Conservation (phyloP, 495 filamentous ascomycete genomes). For the Penicillium daleae region DNA sequence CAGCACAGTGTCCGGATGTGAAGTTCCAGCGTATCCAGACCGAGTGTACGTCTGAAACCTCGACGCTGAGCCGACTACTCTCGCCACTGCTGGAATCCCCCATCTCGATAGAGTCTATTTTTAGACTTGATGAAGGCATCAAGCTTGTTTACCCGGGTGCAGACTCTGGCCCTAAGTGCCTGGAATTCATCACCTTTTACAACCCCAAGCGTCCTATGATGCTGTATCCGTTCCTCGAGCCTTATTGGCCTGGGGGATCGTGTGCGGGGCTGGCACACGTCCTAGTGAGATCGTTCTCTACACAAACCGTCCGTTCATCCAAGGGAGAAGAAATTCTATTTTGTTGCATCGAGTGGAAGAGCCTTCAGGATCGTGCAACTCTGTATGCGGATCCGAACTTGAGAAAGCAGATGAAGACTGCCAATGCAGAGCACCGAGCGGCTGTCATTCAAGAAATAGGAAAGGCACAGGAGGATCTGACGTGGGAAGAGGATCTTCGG, state of each 20-base stretch:
- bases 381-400: neutral
- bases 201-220: slow-evolving; percentile 1
- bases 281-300: neutral
- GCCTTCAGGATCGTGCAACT: neutral
- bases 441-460: neutral
- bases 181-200: neutral
- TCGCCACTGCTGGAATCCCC: neutral
- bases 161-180: slow-evolving; percentile 1
- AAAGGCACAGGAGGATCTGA: neutral
- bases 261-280: neutral
- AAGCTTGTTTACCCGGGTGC: neutral
- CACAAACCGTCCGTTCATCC: neutral
- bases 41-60: neutral
- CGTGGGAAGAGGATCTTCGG: neutral
- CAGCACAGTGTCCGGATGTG: neutral
- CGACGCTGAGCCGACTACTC: neutral
- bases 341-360: slow-evolving; percentile 2
- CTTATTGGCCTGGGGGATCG: neutral
- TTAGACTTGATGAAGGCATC: neutral
- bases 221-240: slow-evolving; percentile 1
- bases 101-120: neutral
- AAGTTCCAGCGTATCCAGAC: neutral
- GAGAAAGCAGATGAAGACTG: slow-evolving; percentile 2
- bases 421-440: neutral
- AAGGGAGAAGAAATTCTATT: neutral